These are phyloP conservation scores for Backusella macrospora DNA, from an alignment of 192 early-diverging fungal genomes.

Conservation along the genomic window DNA sequence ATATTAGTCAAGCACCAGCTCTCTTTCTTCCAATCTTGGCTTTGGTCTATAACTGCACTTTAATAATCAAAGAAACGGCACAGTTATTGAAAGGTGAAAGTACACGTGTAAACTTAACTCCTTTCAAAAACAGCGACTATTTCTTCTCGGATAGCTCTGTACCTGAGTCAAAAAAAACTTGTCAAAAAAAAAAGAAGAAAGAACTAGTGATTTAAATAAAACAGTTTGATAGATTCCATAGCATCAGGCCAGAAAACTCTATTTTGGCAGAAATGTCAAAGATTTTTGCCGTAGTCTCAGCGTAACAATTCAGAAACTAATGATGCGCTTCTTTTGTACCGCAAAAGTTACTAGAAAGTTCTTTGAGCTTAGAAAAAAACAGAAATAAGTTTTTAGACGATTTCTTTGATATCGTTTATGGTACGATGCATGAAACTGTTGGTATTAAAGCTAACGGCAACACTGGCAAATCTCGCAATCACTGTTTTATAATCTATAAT, in stretches of 20 bases:
- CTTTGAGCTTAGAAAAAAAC: slow-evolving; percentile 7
- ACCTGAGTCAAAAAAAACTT: slow-evolving; percentile 6
- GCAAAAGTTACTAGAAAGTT: no score
- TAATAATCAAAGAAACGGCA: slow-evolving; percentile 16
- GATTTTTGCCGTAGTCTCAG: slow-evolving; percentile 3
- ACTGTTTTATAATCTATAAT: no score
- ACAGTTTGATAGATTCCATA: slow-evolving; percentile 11
- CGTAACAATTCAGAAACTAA: slow-evolving; percentile 13
- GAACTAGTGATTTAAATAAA: neutral
- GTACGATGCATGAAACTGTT: no score
- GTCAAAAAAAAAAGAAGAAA: neutral
- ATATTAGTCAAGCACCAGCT: slow-evolving; percentile 3
- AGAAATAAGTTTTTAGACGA: no score
- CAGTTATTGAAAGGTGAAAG: slow-evolving; percentile 7
- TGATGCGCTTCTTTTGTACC: neutral
- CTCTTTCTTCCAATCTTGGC: slow-evolving; percentile 9
- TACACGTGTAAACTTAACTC: slow-evolving; percentile 1
- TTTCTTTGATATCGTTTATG: no score
- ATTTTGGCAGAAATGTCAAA: slow-evolving; percentile 15
- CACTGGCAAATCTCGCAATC: no score
- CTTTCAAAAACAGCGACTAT: slow-evolving; percentile 11
- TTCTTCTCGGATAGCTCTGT: slow-evolving; percentile 3
- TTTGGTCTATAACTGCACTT: slow-evolving; percentile 14
- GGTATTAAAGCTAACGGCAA: no score
- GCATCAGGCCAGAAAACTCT: slow-evolving; percentile 14